These are phyloP conservation scores for Lanmaoa rubissima DNA, from an alignment of 768 basidiomycete genomes.

Conservation along the genomic window DNA sequence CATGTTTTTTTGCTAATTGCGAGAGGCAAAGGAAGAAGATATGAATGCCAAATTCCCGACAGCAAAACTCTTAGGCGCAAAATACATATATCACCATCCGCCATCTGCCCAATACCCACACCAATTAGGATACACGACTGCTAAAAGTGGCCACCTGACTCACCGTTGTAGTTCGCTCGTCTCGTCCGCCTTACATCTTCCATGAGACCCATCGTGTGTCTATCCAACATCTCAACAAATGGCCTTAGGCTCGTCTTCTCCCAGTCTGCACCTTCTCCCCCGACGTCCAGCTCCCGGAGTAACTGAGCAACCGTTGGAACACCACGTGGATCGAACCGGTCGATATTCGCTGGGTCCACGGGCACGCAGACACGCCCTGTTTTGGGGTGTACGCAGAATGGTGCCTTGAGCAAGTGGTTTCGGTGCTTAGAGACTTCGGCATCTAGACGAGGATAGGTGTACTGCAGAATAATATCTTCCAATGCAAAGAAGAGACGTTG, in stretches of 20 bases:
- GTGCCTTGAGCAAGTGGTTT: slow-evolving; percentile 96
- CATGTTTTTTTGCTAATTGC: too few species aligned
- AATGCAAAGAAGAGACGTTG: slow-evolving; percentile 47
- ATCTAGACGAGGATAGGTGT: slow-evolving; percentile 95
- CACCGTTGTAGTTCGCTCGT: slow-evolving; percentile 21
- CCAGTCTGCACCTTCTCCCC: slow-evolving; percentile 69
- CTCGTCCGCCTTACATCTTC: slow-evolving; percentile 29
- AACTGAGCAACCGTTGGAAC: slow-evolving; percentile 89
- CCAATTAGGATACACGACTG: neutral
- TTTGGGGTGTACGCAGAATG: slow-evolving; percentile 95
- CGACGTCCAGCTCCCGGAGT: slow-evolving; percentile 70
- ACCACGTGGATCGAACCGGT: slow-evolving; percentile 76
- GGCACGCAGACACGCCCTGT: slow-evolving; percentile 97
- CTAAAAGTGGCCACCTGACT: neutral
- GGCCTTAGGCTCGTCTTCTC: slow-evolving; percentile 82
- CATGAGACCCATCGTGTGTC: slow-evolving; percentile 46
- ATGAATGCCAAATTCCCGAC: too few species aligned
- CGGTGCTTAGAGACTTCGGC: slow-evolving; percentile 96
- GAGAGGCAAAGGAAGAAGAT: too few species aligned
- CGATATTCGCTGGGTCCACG: slow-evolving; percentile 70
- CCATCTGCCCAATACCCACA: slow-evolving; percentile 13
- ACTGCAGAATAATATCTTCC: slow-evolving; percentile 89
- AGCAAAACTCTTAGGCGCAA: neutral
- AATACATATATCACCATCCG: slow-evolving; percentile 24
- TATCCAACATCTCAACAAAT: slow-evolving; percentile 87